Evolutionary conservation across 2,329 filamentous ascomycete genomes (phyloP).

Genomic region (Lachnellula arida): DNA sequence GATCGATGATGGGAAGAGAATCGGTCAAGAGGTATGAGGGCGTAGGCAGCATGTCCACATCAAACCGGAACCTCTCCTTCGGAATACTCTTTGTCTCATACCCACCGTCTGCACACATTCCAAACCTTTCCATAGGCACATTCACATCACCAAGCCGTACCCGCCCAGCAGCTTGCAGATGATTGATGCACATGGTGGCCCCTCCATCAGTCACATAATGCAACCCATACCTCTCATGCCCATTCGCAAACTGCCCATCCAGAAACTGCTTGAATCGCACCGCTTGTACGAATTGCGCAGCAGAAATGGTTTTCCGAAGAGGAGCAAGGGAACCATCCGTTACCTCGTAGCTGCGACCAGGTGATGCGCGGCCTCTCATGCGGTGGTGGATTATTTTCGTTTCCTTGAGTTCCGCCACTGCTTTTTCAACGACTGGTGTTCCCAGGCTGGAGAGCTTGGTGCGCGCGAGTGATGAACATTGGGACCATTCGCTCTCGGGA

Average conservation of each 20-base stretch:
- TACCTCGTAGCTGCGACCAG: slow-evolving; percentile 58
- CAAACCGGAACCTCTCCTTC: slow-evolving; percentile 61
- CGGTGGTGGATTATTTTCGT: slow-evolving; percentile 48
- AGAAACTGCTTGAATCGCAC: slow-evolving; percentile 54
- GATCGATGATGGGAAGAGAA: slow-evolving; percentile 39
- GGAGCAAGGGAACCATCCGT: slow-evolving; percentile 53
- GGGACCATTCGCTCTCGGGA: slow-evolving; percentile 44
- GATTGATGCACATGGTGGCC: slow-evolving; percentile 61
- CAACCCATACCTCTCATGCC: slow-evolving; percentile 36
- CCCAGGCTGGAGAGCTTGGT: slow-evolving; percentile 38
- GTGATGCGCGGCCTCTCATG: slow-evolving; percentile 52
- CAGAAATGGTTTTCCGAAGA: slow-evolving; percentile 52
- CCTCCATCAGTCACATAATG: slow-evolving; percentile 58
- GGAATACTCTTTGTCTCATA: slow-evolving; percentile 68
- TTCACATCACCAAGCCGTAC: slow-evolving; percentile 50
- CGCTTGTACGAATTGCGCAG: slow-evolving; percentile 53
- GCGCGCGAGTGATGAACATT: slow-evolving; percentile 39
- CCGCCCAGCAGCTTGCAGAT: slow-evolving; percentile 56
- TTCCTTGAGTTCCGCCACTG: slow-evolving; percentile 18
- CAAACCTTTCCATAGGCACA: slow-evolving; percentile 60
- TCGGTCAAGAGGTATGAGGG: slow-evolving; percentile 52
- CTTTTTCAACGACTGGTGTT: slow-evolving; percentile 17
- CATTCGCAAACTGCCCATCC: slow-evolving; percentile 44
- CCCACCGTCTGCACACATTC: slow-evolving; percentile 61
- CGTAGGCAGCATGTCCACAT: slow-evolving; percentile 56